Base-by-base conservation (phyloP, 2,329 filamentous ascomycete species). In the Magnaporthiopsis poae region DNA sequence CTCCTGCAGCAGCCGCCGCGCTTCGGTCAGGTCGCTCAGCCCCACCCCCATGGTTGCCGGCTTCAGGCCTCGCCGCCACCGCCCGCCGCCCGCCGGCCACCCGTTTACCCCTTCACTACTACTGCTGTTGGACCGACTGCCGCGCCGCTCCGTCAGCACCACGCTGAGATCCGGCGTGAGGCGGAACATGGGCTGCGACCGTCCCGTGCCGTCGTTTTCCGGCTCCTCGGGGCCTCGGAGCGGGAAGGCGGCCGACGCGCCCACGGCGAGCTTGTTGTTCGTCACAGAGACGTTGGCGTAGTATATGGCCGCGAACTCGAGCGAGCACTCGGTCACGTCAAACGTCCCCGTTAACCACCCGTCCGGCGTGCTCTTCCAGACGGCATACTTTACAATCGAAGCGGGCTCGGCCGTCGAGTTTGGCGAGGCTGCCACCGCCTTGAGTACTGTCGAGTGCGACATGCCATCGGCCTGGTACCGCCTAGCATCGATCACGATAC, bases 301-400 rank as follows among this genome's bases (percentile, higher is more conserved):
- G 62, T 64, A 64, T 27, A 52, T 31, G 25, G 62, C 62, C 5
- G 62, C 62, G 35, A 64, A 64, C 52, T 39, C 36, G 25, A 64
- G 62, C 62, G 62, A 52, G 62, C 62, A 64, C 25, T 64, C 62
- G 13, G 62, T 64, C 25, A 64, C 39, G 13, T 64, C 62, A 25
- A 56, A 56, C 5, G n/a, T 25, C 18, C 46, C 46, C 46, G n/a
- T 25, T 21, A n/a, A 3, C 46, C 46, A 56, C 46, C 46, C 46
- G 21, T 52, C 46, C 27, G 62, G 39, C 39, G 62, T 52, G 62
- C 29, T 59, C 62, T 52, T 64, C 62, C 62, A 64, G 18, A 64
- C 62, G 46, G 62, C 62, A 27, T 64, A 64, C 25, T 36, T 39
- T 4, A 52, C 25, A 11, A 64, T 39, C 5, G 29, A 29, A 15